phyloP scores from a whole-genome alignment of 2,329 filamentous ascomycete species.

The Triangularia setosa region DNA sequence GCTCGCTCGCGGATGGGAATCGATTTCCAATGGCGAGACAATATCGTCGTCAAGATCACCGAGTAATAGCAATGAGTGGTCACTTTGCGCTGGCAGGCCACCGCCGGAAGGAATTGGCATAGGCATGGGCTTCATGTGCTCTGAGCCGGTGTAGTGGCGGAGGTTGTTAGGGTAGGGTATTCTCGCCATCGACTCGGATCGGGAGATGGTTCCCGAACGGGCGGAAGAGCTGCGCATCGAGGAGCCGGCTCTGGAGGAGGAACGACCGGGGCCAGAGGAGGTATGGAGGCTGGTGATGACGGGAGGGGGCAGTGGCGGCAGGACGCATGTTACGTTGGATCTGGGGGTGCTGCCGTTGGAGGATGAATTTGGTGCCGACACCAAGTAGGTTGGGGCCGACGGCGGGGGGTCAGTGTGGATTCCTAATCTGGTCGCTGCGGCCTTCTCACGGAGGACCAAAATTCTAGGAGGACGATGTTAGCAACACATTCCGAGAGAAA shows the following conservation, averaged over 20 bases:
- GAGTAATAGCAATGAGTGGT: background rate
- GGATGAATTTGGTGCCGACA: background rate
- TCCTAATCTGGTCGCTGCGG: constrained; percentile 46
- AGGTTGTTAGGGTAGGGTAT: background rate
- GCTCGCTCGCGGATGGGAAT: background rate
- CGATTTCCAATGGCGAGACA: background rate
- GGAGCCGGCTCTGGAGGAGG: background rate
- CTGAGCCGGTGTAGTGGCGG: background rate
- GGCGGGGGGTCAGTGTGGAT: constrained; percentile 31
- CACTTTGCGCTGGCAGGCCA: background rate
- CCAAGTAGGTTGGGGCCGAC: background rate
- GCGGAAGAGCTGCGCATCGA: background rate
- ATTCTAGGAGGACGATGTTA: constrained; percentile 34
- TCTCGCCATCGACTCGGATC: background rate
- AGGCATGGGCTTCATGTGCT: constrained; percentile 3
- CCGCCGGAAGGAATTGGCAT: constrained; percentile 2
- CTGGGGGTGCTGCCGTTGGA: background rate
- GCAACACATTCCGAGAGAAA: too few species aligned
- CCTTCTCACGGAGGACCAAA: constrained; percentile 49
- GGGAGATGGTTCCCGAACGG: background rate
- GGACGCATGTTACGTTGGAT: background rate
- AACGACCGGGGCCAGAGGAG: background rate
- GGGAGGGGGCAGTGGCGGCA: background rate
- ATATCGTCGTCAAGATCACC: background rate
- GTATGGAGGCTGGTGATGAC: background rate